phyloP scores from a whole-genome alignment of 2,329 filamentous ascomycete genomes.

The Magnaporthales sp. region DNA sequence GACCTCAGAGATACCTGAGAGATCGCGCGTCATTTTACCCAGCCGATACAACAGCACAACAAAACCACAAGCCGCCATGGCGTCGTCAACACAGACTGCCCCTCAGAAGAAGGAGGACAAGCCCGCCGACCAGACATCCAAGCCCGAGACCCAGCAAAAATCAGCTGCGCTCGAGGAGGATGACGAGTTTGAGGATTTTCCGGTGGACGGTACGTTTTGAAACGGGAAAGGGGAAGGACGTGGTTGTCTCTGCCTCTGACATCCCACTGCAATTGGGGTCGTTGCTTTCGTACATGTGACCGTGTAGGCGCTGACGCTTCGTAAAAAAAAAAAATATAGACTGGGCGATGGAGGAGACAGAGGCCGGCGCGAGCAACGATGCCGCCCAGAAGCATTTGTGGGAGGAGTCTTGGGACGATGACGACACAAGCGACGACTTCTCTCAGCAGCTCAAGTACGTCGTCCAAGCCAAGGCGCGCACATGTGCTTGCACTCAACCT shows the following conservation, averaged over 20 bases:
- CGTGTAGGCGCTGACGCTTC: not conserved
- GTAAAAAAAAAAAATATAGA: conserved; percentile 41
- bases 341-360: conserved; percentile 87
- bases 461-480: not conserved
- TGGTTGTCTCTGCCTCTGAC: not conserved
- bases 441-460: conserved; percentile 85
- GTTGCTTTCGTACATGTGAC: not conserved
- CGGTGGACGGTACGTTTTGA: conserved; percentile 70
- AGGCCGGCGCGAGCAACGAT: conserved; percentile 53
- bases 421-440: conserved; percentile 95
- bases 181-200: conserved; percentile 98
- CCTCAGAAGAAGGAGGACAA: conserved; percentile 25
- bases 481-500: not conserved
- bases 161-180: conserved; percentile 78
- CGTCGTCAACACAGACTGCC: conserved; percentile 18
- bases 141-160: conserved; percentile 31
- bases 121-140: conserved; percentile 41
- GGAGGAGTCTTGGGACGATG: conserved; percentile 99
- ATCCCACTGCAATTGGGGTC: not conserved
- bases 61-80: conserved; percentile 20
- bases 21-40: not conserved
- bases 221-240: not conserved
- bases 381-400: conserved; percentile 68
- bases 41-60: not conserved
- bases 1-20: not conserved